phyloP scores from a whole-genome alignment of 1,284 basidiomycete genomes.

The Marasmius sp. region DNA sequence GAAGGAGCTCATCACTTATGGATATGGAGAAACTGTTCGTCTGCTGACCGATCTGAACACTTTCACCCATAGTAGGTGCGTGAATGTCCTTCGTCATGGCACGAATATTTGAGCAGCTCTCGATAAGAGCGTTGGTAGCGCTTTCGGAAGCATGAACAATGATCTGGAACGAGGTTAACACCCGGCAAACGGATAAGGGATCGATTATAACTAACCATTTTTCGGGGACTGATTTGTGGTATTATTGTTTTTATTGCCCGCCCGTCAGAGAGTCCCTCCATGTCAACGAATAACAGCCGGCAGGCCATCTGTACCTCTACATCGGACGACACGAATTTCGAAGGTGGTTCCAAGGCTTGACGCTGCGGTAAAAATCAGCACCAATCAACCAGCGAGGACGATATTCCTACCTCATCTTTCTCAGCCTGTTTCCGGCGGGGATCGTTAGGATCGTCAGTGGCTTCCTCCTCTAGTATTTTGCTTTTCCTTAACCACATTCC shows the following conservation, averaged over 20 bases:
- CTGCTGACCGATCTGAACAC: conserved; percentile 90
- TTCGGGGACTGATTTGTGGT: conserved; percentile 93
- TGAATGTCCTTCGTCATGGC: conserved; percentile 91
- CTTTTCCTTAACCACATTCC: conserved; percentile 92
- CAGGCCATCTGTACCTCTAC: conserved; percentile 82
- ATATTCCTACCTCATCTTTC: conserved; percentile 69
- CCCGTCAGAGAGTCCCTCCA: conserved; percentile 96
- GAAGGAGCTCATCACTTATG: conserved; percentile 85
- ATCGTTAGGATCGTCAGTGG: conserved; percentile 78
- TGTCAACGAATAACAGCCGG: conserved; percentile 86
- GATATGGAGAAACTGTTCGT: conserved; percentile 94
- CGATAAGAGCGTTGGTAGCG: conserved; percentile 72
- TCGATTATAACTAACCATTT: conserved; percentile 61
- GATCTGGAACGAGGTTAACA: conserved; percentile 52
- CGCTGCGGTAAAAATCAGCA: not conserved
- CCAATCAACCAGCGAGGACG: not conserved
- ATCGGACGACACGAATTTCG: conserved; percentile 82
- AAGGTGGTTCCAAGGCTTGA: conserved; percentile 76
- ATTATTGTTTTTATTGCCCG: conserved; percentile 96
- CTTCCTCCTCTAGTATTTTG: conserved; percentile 85
- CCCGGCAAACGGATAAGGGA: conserved; percentile 2
- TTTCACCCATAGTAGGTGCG: conserved; percentile 73
- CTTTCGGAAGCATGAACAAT: conserved; percentile 76
- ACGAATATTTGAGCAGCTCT: conserved; percentile 79
- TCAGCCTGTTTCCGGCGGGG: conserved; percentile 72